Evolutionary conservation across 192 early-diverging fungal species (phyloP).

Genomic region (Coemansia sp.): DNA sequence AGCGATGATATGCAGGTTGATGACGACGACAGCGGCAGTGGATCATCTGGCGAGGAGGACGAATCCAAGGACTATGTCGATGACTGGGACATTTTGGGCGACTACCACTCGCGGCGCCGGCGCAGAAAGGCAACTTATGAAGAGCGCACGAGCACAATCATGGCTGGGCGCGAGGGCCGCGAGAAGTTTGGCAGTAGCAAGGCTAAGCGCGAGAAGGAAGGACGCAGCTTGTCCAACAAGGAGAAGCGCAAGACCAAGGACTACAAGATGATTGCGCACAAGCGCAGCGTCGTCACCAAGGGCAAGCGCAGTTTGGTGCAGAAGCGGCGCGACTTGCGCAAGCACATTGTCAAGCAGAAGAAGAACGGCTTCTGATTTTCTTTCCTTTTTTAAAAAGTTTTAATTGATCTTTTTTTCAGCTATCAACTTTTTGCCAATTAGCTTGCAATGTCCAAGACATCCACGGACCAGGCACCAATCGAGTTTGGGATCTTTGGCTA

Average conservation of each 20-base stretch:
- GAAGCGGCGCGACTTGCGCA: constrained; percentile 62
- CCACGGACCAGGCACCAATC: constrained; percentile 2
- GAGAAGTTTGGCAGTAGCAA: constrained; percentile 88
- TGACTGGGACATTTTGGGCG: constrained; percentile 51
- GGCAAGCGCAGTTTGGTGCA: constrained; percentile 73
- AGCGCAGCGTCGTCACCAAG: constrained; percentile 74
- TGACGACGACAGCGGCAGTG: constrained; percentile 6
- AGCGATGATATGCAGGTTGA: constrained; percentile 17
- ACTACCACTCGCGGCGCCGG: constrained; percentile 52
- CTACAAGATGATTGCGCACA: constrained; percentile 95
- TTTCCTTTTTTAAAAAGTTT: neutral
- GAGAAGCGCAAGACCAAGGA: constrained; percentile 94
- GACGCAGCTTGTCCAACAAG: constrained; percentile 79
- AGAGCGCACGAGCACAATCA: constrained; percentile 82
- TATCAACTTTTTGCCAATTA: neutral
- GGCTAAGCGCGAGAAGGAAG: constrained; percentile 70
- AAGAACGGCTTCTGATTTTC: constrained; percentile 40
- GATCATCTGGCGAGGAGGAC: constrained; percentile 19
- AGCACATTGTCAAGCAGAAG: constrained; percentile 49
- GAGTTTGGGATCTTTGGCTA: constrained; percentile 44
- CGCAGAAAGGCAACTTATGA: constrained; percentile 85
- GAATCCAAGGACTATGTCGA: constrained; percentile 43
- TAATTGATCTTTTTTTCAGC: neutral
- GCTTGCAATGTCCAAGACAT: neutral
- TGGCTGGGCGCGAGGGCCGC: constrained; percentile 87